Conservation (phyloP, 352 stramenopile species). For the Ophiocytium majus region DNA sequence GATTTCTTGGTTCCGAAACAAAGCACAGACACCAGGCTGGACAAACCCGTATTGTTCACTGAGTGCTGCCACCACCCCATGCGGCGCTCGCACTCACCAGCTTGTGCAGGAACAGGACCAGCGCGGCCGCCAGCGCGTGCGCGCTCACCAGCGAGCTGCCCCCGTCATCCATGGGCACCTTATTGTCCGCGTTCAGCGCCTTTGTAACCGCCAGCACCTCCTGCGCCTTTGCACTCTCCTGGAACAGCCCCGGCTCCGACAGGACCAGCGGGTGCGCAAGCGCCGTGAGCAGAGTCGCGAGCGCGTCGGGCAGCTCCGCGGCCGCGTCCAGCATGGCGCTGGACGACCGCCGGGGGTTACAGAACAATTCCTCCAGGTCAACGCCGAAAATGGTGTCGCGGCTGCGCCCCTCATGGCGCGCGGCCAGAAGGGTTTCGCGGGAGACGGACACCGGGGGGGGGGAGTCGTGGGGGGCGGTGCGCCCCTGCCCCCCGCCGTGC, state of each 20-base stretch:
- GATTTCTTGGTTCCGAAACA: too few relatives aligned
- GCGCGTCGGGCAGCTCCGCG: conserved; percentile 14
- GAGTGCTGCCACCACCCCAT: too few relatives aligned
- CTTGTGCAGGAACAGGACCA: conserved; percentile 21
- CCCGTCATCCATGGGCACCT: neutral
- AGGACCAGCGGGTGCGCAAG: conserved; percentile 8
- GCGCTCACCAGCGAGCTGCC: neutral
- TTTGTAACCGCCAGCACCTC: conserved; percentile 1
- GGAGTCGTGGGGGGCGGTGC: neutral
- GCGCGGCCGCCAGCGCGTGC: neutral
- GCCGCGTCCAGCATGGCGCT: neutral
- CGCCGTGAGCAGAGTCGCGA: neutral
- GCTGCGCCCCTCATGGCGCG: conserved; percentile 9
- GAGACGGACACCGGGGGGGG: neutral
- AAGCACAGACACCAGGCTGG: too few relatives aligned
- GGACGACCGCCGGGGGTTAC: neutral
- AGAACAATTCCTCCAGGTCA: conserved; percentile 12
- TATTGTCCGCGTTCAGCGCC: neutral
- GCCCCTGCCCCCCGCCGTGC: conserved; percentile 12
- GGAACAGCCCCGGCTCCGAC: conserved; percentile 16
- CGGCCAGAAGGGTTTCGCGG: conserved; percentile 1
- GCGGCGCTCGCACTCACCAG: too few relatives aligned
- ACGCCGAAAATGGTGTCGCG: conserved; percentile 13
- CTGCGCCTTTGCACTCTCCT: neutral
- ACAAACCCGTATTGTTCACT: too few relatives aligned